A percentile compares a stretch with the other conserved stretches of the same genome.
Conservation (phyloP, 2,329 filamentous ascomycete species). For the Phialophora expanda region DNA sequence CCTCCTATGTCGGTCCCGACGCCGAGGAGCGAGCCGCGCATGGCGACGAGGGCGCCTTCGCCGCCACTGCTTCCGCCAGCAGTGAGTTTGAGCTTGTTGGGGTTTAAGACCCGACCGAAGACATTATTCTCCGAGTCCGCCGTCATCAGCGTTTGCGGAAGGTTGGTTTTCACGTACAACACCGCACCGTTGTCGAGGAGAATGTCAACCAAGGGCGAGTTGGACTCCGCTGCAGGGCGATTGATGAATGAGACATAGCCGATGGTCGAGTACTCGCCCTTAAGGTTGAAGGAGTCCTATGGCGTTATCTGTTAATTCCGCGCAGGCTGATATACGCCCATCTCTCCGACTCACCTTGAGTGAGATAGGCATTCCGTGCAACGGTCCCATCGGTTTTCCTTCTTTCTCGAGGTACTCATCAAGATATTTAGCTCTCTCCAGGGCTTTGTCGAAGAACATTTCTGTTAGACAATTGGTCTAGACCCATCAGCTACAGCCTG, state of each 20-base stretch:
- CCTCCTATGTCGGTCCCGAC: constrained; percentile 66
- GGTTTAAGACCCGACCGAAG: constrained; percentile 65
- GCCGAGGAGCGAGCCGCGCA: constrained; percentile 64
- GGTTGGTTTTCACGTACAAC: constrained; percentile 59
- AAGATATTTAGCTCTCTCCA: constrained; percentile 63
- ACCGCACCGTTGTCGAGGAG: constrained; percentile 52
- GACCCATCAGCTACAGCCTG: constrained; percentile 2
- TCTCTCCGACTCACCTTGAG: constrained; percentile 20
- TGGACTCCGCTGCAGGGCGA: constrained; percentile 37
- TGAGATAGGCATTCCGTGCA: constrained; percentile 61
- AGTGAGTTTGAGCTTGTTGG: constrained; percentile 63
- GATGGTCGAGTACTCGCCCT: constrained; percentile 43
- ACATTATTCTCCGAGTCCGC: constrained; percentile 66
- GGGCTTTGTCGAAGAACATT: constrained; percentile 53
- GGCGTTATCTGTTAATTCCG: constrained; percentile 41
- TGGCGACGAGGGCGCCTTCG: constrained; percentile 65
- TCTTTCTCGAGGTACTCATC: constrained; percentile 59
- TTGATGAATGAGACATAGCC: constrained; percentile 41
- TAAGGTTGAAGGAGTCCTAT: constrained; percentile 46
- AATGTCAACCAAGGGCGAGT: constrained; percentile 40
- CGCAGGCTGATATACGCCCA: neutral
- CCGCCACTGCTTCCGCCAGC: constrained; percentile 71
- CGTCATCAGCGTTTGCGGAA: constrained; percentile 57
- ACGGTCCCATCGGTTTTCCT: constrained; percentile 61
- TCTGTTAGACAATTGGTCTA: constrained; percentile 47